A percentile compares a stretch with the other conserved stretches of the same genome.
Conservation (phyloP, 495 filamentous ascomycete genomes). For the Jackrogersella minutella region DNA sequence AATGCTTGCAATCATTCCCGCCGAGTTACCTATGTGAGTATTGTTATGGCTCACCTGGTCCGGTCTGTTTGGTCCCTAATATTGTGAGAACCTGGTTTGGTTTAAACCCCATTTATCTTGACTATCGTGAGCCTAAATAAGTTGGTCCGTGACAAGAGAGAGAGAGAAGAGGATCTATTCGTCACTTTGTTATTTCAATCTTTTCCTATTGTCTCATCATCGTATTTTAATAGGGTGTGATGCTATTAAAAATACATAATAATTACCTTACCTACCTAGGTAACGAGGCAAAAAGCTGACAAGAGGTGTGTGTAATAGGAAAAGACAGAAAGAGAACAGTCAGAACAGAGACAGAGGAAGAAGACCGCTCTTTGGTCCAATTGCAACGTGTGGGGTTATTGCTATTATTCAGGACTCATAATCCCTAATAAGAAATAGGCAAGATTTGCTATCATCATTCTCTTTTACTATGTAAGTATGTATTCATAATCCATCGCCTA, state of each 20-base stretch:
- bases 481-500: slow-evolving; percentile 29
- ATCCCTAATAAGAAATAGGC: slow-evolving; percentile 36
- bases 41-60: slow-evolving; percentile 39
- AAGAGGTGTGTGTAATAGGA: too few species aligned
- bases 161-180: slow-evolving; percentile 25
- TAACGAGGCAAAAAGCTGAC: slow-evolving; percentile 25
- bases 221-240: slow-evolving; percentile 29
- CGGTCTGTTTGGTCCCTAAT: slow-evolving; percentile 33
- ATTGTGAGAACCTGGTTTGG: slow-evolving; percentile 29
- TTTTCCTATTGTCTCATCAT: slow-evolving; percentile 7
- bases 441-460: slow-evolving; percentile 39
- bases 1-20: slow-evolving; percentile 38
- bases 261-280: neutral
- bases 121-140: slow-evolving; percentile 38
- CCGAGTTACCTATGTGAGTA: slow-evolving; percentile 36
- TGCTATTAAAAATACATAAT: slow-evolving; percentile 25
- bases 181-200: slow-evolving; percentile 23
- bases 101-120: slow-evolving; percentile 33
- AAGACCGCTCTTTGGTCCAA: slow-evolving; percentile 30
- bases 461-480: neutral
- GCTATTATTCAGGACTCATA: slow-evolving; percentile 35
- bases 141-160: slow-evolving; percentile 19
- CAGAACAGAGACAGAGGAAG: slow-evolving; percentile 6
- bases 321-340: too few species aligned
- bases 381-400: slow-evolving; percentile 38